Conservation (phyloP, 2,329 filamentous ascomycete species). For the Sarocladium oryzae region DNA sequence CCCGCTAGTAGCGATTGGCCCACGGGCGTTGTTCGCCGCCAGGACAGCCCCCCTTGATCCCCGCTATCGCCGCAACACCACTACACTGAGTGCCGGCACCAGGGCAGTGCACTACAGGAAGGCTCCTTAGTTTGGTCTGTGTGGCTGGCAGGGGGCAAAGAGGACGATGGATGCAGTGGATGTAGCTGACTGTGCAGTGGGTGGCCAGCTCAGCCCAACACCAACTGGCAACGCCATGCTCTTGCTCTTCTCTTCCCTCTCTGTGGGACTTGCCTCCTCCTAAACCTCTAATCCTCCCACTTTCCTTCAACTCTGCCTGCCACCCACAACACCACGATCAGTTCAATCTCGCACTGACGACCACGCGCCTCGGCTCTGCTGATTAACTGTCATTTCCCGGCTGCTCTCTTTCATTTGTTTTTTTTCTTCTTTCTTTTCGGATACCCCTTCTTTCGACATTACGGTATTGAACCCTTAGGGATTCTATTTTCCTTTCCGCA, state of each 20-base stretch:
- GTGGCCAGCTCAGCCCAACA: not conserved
- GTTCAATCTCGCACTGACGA: not conserved
- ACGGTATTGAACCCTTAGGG: not conserved
- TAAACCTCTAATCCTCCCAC: slow-evolving; percentile 8
- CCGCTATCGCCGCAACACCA: not conserved
- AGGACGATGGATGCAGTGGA: not conserved
- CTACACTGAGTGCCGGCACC: slow-evolving; percentile 1
- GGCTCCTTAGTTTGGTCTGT: not conserved
- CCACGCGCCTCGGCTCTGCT: not conserved
- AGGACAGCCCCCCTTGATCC: not conserved
- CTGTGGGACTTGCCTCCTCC: slow-evolving; percentile 7
- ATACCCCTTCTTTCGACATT: slow-evolving; percentile 1
- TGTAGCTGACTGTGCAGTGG: slow-evolving; percentile 1
- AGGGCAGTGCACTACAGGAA: not conserved
- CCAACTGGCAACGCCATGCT: not conserved
- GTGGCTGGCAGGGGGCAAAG: slow-evolving; percentile 1
- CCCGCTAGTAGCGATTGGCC: not conserved
- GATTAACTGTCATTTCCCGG: not conserved
- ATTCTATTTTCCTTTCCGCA: not conserved
- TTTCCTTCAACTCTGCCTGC: slow-evolving; percentile 5
- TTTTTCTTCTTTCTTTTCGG: not conserved
- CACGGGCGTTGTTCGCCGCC: not conserved
- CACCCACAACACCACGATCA: slow-evolving; percentile 1
- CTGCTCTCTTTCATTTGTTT: slow-evolving; percentile 5
- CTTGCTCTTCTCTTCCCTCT: not conserved